These are phyloP conservation scores for Pelagophyceae sp. DNA, from an alignment of 352 stramenopile genomes.

Conservation along the genomic window DNA sequence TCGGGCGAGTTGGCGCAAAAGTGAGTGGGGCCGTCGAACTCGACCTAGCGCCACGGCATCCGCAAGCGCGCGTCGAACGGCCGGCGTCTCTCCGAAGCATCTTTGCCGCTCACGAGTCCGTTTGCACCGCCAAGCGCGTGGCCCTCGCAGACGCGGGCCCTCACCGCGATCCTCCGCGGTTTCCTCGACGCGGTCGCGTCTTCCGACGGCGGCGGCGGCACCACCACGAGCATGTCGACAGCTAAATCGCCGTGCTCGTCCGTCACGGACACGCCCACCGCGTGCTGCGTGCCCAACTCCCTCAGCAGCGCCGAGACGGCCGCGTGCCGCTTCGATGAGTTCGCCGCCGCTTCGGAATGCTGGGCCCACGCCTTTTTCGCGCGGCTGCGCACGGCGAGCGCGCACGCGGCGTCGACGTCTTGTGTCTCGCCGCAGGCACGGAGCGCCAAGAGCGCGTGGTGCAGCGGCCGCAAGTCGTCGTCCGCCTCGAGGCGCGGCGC, in stretches of 20 bases:
- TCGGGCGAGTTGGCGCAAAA: conserved; percentile 43
- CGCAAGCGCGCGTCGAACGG: no score
- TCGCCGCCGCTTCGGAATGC: not conserved
- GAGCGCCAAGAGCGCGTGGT: conserved; percentile 13
- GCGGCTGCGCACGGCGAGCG: not conserved
- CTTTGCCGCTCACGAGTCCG: no score
- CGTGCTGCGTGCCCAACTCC: not conserved
- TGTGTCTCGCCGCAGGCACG: not conserved
- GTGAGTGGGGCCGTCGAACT: conserved; percentile 60
- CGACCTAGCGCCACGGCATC: no score
- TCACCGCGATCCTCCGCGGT: no score
- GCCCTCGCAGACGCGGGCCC: no score
- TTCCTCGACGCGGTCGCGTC: no score
- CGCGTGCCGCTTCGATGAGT: not conserved
- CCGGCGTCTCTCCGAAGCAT: no score
- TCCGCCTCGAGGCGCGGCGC: not conserved
- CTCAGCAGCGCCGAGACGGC: not conserved
- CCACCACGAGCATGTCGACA: conserved; percentile 10
- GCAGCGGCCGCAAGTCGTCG: not conserved
- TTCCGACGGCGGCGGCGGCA: not conserved
- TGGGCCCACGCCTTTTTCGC: not conserved
- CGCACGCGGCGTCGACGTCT: not conserved
- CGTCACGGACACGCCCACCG: not conserved
- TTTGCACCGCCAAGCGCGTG: conserved; percentile 40
- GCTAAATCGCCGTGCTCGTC: conserved; percentile 11